A percentile compares a stretch with the other conserved stretches of the same genome.
These are phyloP conservation scores for Paecilomyces dactylethromorphus DNA, from an alignment of 2,329 filamentous ascomycete species.

Conservation along the genomic window DNA sequence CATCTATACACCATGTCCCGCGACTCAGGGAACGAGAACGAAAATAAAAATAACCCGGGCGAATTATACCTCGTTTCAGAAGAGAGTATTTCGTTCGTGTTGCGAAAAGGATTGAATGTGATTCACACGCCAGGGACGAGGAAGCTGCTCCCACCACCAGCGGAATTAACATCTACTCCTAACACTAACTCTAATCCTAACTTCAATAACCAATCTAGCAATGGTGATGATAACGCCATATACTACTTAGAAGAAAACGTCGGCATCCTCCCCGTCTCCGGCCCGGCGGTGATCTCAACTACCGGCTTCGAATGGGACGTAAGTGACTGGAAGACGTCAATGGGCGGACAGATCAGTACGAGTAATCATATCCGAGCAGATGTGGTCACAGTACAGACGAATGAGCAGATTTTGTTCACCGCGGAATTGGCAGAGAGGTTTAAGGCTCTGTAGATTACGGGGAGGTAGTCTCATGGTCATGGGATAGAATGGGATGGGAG, in stretches of 20 bases:
- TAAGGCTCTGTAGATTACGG: slow-evolving; percentile 14
- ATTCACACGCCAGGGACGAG: slow-evolving; percentile 55
- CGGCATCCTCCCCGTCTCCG: slow-evolving; percentile 78
- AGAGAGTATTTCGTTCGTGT: slow-evolving; percentile 72
- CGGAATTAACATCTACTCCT: not conserved
- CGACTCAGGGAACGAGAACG: not conserved
- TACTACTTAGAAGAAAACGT: slow-evolving; percentile 65
- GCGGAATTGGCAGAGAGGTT: slow-evolving; percentile 52
- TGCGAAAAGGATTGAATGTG: slow-evolving; percentile 61
- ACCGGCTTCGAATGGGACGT: slow-evolving; percentile 89
- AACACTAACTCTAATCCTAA: not conserved
- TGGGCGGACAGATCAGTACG: slow-evolving; percentile 68
- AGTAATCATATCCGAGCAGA: slow-evolving; percentile 69
- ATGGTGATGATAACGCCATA: slow-evolving; percentile 28
- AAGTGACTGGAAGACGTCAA: slow-evolving; percentile 66
- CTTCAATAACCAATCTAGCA: not conserved
- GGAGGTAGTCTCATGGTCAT: not conserved
- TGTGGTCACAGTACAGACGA: slow-evolving; percentile 55
- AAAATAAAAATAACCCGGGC: slow-evolving; percentile 31
- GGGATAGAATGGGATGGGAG: not conserved
- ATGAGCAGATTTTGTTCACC: slow-evolving; percentile 65
- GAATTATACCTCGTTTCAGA: slow-evolving; percentile 74
- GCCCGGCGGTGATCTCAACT: slow-evolving; percentile 71
- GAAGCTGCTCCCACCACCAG: slow-evolving; percentile 6
- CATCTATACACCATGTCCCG: slow-evolving; percentile 58